Conservation (phyloP, 805 yeast genomes). For the Wickerhamomyces chambardii region DNA sequence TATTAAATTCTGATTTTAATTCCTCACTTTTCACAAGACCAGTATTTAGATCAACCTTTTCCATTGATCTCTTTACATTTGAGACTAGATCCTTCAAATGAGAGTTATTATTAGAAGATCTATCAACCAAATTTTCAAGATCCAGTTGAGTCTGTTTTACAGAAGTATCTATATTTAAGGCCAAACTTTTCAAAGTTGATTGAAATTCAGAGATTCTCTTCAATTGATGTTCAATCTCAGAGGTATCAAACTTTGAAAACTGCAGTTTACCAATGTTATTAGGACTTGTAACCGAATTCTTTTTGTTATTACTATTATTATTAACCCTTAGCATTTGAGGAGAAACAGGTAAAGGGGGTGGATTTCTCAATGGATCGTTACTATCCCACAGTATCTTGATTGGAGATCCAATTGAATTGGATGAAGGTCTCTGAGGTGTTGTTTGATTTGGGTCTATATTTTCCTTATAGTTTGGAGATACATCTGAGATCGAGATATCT, state of each 20-base stretch:
- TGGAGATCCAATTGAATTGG: background rate
- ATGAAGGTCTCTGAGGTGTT: background rate
- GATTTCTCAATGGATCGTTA: slow-evolving; percentile 27
- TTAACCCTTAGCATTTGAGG: slow-evolving; percentile 25
- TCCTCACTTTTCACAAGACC: background rate
- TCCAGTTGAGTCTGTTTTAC: slow-evolving; percentile 19
- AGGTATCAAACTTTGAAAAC: slow-evolving; percentile 8
- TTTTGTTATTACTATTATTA: slow-evolving; percentile 5
- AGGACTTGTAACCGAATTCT: slow-evolving; percentile 4
- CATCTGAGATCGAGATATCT: slow-evolving; percentile 6
- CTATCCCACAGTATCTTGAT: slow-evolving; percentile 25
- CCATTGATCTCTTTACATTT: slow-evolving; percentile 6
- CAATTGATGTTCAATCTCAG: slow-evolving; percentile 17
- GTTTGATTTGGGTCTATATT: background rate
- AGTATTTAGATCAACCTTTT: background rate
- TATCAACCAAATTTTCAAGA: slow-evolving; percentile 15
- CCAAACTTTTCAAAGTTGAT: slow-evolving; percentile 18
- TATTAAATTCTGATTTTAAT: background rate
- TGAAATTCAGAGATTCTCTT: slow-evolving; percentile 20
- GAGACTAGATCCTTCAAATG: slow-evolving; percentile 17
- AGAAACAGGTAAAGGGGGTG: slow-evolving; percentile 30
- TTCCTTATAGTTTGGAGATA: background rate
- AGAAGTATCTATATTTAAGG: slow-evolving; percentile 15
- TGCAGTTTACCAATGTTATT: slow-evolving; percentile 15
- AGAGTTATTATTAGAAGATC: slow-evolving; percentile 18